Base-by-base conservation (phyloP, 129 eudicot species). In the Helichrysum umbraculigerum region DNA sequence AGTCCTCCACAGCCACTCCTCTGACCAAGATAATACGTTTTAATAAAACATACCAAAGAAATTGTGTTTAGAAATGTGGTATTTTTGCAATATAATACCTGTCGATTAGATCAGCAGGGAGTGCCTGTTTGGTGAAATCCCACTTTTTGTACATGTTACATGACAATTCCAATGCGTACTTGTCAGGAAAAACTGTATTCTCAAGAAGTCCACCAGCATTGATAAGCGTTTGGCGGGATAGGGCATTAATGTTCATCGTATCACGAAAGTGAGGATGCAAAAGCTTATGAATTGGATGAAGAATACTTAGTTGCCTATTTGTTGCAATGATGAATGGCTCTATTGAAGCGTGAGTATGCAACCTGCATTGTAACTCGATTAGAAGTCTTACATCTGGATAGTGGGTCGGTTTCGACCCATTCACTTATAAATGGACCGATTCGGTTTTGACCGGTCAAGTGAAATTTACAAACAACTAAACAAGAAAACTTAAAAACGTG, bases 311-410 rank as follows among this genome's bases (percentile, higher is more conserved):
- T 69, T 89, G 97, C 79, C 97, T 82, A 54, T 92, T 89, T 64
- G 96, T 89, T 66, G 97, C 97, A 11, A 92, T 89, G 15, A 89
- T 71, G 78, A 92, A 89, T 22, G 97, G 97, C 86, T 92, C 97
- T 3, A 86, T 87, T n/a, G 84, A 67, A 68, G 96, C 92, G 81
- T 92, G 97, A 14, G 96, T 92, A 44, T 80, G 74, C 76, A 89
- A 71, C 97, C 97, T 92, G 85, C 61, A 56, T 73, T 30, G 56
- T 20, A 20, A 34, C 25, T 67, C 50, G 17, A 22, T 58, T 16
- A 70, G 12, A 20, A 28, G 70, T 30, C 29, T 79, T 67, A 21
- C 74, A 70, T 73, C 66, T 54, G 2, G 20, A 8, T 50, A 59
- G 56, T 25, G 42, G 47, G 52, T 5, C 12, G 61, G n/a, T 41